Percentiles rank a stretch among this genome's conserved stretches.
phyloP scores from a whole-genome alignment of 163 green algal species.

The Scenedesmus sp. region DNA sequence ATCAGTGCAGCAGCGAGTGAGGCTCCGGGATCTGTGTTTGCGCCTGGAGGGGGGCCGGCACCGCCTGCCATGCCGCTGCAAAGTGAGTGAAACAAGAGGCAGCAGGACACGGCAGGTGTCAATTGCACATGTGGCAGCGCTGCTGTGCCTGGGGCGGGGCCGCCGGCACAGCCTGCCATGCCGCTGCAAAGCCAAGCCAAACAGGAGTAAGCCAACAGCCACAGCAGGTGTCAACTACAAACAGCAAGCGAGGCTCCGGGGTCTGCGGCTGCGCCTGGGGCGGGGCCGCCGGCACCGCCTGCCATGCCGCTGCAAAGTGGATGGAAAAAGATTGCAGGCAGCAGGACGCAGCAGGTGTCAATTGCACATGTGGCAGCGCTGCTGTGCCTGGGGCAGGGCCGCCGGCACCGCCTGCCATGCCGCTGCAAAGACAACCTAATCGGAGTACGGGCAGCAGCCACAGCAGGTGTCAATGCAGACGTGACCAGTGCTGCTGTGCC shows the following conservation, averaged over 20 bases:
- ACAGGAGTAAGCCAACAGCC: neutral
- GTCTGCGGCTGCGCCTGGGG: neutral
- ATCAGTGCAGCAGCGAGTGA: constrained; percentile 36
- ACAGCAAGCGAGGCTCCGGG: neutral
- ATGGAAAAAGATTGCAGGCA: neutral
- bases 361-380: neutral
- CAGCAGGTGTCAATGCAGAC: neutral
- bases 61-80: constrained; percentile 42
- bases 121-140: neutral
- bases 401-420: neutral
- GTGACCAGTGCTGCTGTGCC: neutral
- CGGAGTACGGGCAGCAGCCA: no score
- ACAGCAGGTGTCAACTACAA: neutral
- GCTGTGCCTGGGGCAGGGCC: neutral
- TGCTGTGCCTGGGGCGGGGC: neutral
- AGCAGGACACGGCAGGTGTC: neutral
- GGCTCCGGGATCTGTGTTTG: neutral
- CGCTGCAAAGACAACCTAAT: neutral
- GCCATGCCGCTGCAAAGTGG: no score
- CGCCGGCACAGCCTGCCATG: constrained; percentile 11
- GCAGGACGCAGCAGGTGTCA: neutral
- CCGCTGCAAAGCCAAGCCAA: neutral
- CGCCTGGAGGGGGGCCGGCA: neutral
- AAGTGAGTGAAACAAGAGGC: no score
- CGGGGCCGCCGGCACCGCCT: no score